These are phyloP conservation scores for Cryphonectria japonica DNA, from an alignment of 2,329 filamentous ascomycete species.

Conservation along the genomic window DNA sequence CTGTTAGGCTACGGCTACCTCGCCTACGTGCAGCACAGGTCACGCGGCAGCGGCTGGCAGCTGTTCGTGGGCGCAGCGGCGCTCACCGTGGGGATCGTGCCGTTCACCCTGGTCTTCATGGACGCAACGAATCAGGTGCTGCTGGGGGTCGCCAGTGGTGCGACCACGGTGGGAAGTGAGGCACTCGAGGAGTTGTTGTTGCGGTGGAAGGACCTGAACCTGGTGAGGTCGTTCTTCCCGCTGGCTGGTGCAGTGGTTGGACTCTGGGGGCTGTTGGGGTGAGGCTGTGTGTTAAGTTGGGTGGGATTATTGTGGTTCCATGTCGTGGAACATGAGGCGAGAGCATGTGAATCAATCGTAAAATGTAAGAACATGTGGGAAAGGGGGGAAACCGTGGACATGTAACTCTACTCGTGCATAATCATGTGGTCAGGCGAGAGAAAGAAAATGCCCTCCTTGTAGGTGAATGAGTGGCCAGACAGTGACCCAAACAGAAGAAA, in stretches of 20 bases:
- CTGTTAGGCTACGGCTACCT: slow-evolving; percentile 42
- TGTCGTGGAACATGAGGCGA: neutral
- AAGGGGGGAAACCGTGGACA: too few relatives aligned
- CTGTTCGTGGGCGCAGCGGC: slow-evolving; percentile 39
- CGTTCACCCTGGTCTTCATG: slow-evolving; percentile 46
- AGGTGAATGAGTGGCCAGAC: neutral
- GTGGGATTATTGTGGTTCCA: neutral
- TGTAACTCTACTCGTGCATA: too few relatives aligned
- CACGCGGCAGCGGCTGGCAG: slow-evolving; percentile 37
- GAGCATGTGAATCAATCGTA: neutral
- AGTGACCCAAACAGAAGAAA: neutral
- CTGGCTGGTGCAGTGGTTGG: slow-evolving; percentile 38
- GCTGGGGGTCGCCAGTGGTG: slow-evolving; percentile 30
- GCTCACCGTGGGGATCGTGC: slow-evolving; percentile 44
- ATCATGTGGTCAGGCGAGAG: neutral
- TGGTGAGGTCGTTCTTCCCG: slow-evolving; percentile 34
- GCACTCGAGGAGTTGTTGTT: slow-evolving; percentile 34
- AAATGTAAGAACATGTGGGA: neutral
- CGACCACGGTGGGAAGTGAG: slow-evolving; percentile 32
- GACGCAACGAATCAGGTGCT: slow-evolving; percentile 42
- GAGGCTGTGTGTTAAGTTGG: neutral
- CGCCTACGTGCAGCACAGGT: slow-evolving; percentile 41
- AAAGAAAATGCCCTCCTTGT: neutral
- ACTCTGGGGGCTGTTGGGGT: slow-evolving; percentile 35
- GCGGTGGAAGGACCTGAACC: slow-evolving; percentile 37